Evolutionary conservation across 495 filamentous ascomycete species (phyloP).

Genomic region (Neurospora tetrasperma): DNA sequence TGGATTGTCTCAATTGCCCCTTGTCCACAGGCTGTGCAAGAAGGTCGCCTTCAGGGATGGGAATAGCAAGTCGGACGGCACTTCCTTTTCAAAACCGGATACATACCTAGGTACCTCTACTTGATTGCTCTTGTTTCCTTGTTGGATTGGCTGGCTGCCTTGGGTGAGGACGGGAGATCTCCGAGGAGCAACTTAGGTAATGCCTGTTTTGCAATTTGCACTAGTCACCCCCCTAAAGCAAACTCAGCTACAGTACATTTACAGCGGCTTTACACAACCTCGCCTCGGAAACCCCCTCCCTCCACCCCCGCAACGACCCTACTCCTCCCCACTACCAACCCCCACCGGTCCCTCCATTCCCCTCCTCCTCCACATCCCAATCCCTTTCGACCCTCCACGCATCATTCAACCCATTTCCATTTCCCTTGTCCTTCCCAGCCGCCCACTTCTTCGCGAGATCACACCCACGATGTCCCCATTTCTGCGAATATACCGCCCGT

Average conservation of each 20-base stretch:
- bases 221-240: no score
- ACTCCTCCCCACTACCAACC: background rate
- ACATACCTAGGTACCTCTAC: no score
- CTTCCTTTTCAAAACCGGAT: no score
- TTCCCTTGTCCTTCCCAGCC: background rate
- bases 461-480: slow-evolving; percentile 40
- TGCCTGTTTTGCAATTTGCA: no score
- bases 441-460: slow-evolving; percentile 12
- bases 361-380: slow-evolving; percentile 23
- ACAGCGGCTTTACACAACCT: no score
- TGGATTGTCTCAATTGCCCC: background rate
- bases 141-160: no score
- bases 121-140: no score
- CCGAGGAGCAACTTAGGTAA: no score
- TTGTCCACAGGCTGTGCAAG: background rate
- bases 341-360: background rate
- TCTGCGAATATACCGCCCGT: slow-evolving; percentile 39
- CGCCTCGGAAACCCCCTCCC: no score
- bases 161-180: no score
- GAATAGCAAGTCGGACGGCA: no score
- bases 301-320: background rate
- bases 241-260: no score
- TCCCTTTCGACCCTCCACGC: slow-evolving; percentile 29
- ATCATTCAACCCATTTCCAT: slow-evolving; percentile 18
- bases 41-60: background rate